Base-by-base conservation (phyloP, 441 rosid species). In the Populus hybrid region DNA sequence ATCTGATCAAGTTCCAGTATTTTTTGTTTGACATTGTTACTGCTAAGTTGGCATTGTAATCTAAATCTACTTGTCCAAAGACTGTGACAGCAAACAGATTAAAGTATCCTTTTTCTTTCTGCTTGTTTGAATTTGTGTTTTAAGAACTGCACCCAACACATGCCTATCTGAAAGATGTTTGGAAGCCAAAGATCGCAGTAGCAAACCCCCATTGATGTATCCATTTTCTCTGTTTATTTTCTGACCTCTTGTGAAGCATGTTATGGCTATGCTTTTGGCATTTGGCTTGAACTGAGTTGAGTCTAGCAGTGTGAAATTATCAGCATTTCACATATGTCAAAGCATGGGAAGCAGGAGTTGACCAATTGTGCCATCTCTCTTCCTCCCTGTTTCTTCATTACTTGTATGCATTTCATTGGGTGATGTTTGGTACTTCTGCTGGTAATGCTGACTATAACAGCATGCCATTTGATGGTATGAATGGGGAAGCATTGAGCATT, bases 21-120 rank as follows among this genome's bases (percentile, higher is more conserved):
- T 78, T 11, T 32, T 6, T 19, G 30, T 16, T 75, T 65, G 59
- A 30, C 16, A 19, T 26, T 71, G 40, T 21, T 34, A 36, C 71
- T 23, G 40, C 38, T 30, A 42, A 38, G 67, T 50, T 28, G 1
- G 23, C 65, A 38, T 70, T 71, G 14, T 61, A 14, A 70, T 70
- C 35, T 4, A 30, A 40, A 18, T 46, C 12, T 24, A 50, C 16
- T 64, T 68, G 67, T 70, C 75, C 59, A 53, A 34, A 70, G 16
- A 18, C 26, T 75, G 3, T 75, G 3, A n/a, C 6, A 6, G 24
- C 68, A 65, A 26, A 75, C 30, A 11, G 38, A 14, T 34, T 28
- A n/a, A 59, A 72, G 69, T 72, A 67, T 63, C 66, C 23, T 5
- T 38, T 19, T 40, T n/a, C 67, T 9, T 46, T 76, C 76, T 76